Percentiles rank a stretch among this genome's conserved stretches.
Conservation (phyloP, 1,139 yeast genomes). For the Saccharomycopsis phalli region DNA sequence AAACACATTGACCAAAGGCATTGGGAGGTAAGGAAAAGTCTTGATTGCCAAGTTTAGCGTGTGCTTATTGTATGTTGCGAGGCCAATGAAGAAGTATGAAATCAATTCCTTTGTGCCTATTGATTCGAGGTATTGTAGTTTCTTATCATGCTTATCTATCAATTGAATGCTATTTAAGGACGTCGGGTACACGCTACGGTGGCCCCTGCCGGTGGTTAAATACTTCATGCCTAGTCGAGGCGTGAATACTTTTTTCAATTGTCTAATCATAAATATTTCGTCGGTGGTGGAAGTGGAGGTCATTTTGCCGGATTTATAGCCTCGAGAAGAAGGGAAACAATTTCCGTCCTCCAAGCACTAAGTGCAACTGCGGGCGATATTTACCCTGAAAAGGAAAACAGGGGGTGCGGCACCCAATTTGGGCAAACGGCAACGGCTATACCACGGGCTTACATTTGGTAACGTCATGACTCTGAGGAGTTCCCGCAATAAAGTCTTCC, state of each 20-base stretch:
- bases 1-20: conserved; percentile 56
- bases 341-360: too few relatives aligned
- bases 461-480: conserved; percentile 71
- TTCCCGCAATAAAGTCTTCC: conserved; percentile 83
- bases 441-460: conserved; percentile 58
- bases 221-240: too few relatives aligned
- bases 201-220: neutral
- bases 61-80: conserved; percentile 56
- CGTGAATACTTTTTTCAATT: too few relatives aligned
- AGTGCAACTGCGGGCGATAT: too few relatives aligned
- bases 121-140: conserved; percentile 27
- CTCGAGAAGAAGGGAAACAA: too few relatives aligned
- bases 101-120: conserved; percentile 34
- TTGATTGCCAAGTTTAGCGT: conserved; percentile 52
- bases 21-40: conserved; percentile 69
- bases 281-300: too few relatives aligned
- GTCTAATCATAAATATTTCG: too few relatives aligned
- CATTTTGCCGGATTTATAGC: too few relatives aligned
- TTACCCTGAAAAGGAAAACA: too few relatives aligned
- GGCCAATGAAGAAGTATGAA: conserved; percentile 58
- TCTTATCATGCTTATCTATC: neutral
- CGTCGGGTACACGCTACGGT: neutral
- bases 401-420: neutral
- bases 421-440: conserved; percentile 18
- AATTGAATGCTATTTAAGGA: neutral